Evolutionary conservation across 352 stramenopile species (phyloP), one percentile per base, ranked within the genome.

Genomic region (Phytopythium ostracodes): DNA sequence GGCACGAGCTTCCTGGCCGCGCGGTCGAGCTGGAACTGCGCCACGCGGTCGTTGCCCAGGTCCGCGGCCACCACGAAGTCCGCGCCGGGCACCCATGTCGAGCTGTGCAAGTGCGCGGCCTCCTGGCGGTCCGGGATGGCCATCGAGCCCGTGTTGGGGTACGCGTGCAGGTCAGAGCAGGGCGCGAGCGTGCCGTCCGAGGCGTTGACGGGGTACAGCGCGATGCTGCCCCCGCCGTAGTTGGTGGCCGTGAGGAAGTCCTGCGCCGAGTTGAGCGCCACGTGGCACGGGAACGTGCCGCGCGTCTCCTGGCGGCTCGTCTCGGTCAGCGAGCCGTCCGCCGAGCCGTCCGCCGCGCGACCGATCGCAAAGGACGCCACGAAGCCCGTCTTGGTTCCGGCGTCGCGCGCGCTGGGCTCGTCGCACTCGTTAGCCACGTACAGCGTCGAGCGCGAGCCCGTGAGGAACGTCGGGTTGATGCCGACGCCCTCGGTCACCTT

Each of bases 381-480:
- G 54, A 74, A 92, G 35, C 84, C 86, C 22, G 86, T 92, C 35
- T 71, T 56, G 25, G 79, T 61, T 7, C 56, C 56, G 1, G 74
- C 29, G 17, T 59, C 71, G 8, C 63, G 25, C 35, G 60, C 24
- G 10, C 72, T 79, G 38, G 76, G 65, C 38, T 84, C 80, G 36
- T 76, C 69, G 60, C 72, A 81, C 65, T 95, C 86, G 66, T 91
- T 95, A 36, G 92, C 76, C 9, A 59, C 73, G 69, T 92, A 92
- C 3, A 91, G 65, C 24, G 65, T 70, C 2, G 62, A 70, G 31
- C 58, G 27, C n/a, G 75, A 78, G 56, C 71, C 68, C 43, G 64
- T 65, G 29, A 95, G 58, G 70, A 81, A 93, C 20, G 73, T 87
- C 31, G 86, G 84, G 58, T 95, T 95, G 50, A 84, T 72, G n/a